Conservation (phyloP, 179 eudicot species). For the Silene vulgaris region DNA sequence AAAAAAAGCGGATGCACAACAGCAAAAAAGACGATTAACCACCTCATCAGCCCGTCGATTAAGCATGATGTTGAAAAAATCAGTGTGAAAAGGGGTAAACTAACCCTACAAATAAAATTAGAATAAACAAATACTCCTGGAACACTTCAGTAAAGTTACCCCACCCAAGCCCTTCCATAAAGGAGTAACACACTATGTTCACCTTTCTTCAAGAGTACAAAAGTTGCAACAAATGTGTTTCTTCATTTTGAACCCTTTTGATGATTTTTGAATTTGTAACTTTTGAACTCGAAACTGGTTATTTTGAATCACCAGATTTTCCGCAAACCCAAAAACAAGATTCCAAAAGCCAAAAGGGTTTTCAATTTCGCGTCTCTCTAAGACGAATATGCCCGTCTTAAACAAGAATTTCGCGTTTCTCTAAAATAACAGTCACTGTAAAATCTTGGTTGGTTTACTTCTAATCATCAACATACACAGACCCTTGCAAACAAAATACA, state of each 20-base stretch:
- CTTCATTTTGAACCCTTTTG: not conserved
- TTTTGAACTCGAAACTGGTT: too few relatives aligned
- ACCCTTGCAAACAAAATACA: constrained; percentile 1
- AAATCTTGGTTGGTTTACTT: too few relatives aligned
- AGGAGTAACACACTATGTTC: too few relatives aligned
- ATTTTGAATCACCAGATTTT: too few relatives aligned
- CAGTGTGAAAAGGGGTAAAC: not conserved
- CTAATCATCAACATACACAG: not conserved
- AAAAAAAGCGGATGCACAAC: not conserved
- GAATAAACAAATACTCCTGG: not conserved
- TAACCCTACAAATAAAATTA: not conserved
- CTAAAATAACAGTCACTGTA: not conserved
- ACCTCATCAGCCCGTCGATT: constrained; percentile 2
- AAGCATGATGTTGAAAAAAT: not conserved
- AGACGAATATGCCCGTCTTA: too few relatives aligned
- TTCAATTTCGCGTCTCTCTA: not conserved
- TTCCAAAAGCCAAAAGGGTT: not conserved
- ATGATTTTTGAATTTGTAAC: not conserved
- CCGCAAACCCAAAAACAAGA: not conserved
- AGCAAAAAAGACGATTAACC: not conserved
- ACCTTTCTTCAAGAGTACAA: not conserved
- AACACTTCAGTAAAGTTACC: not conserved
- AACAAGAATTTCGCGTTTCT: not conserved
- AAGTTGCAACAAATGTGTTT: not conserved
- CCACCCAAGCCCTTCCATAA: too few relatives aligned